These are phyloP conservation scores for Rosa hybrid DNA, from an alignment of 331 rosid genomes.

Conservation along the genomic window DNA sequence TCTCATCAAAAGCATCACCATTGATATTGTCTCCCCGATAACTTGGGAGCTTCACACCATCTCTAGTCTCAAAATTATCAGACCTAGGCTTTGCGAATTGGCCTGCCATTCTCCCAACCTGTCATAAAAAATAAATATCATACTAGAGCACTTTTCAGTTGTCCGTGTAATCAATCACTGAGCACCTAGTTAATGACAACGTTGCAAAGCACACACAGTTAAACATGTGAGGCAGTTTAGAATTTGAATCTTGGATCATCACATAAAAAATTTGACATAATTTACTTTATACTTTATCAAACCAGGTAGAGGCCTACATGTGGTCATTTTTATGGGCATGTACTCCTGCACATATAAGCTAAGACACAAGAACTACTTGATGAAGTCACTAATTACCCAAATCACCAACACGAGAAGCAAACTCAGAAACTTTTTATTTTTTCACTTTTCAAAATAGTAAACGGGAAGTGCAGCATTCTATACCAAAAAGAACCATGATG, in stretches of 20 bases:
- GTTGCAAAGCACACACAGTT: neutral
- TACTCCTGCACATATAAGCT: neutral
- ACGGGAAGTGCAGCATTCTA: neutral
- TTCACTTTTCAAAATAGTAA: neutral
- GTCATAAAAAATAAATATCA: neutral
- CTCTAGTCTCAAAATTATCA: conserved; percentile 43
- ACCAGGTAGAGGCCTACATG: neutral
- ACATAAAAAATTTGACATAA: neutral
- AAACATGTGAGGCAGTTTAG: neutral
- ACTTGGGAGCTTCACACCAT: conserved; percentile 46
- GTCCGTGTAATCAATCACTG: neutral
- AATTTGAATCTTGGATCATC: neutral
- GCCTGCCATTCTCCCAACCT: conserved; percentile 56
- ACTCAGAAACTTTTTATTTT: too few species aligned
- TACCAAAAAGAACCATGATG: neutral
- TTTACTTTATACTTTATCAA: neutral
- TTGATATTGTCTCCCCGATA: conserved; percentile 47
- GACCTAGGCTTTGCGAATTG: conserved; percentile 53
- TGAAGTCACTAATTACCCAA: neutral
- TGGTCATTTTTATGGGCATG: neutral
- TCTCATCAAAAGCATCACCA: conserved; percentile 45
- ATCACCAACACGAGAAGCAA: neutral
- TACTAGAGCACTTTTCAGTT: neutral
- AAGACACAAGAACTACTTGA: neutral
- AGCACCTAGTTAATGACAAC: neutral